phyloP scores from a whole-genome alignment of 257 asterid genomes.

The Euphrasia confusa region DNA sequence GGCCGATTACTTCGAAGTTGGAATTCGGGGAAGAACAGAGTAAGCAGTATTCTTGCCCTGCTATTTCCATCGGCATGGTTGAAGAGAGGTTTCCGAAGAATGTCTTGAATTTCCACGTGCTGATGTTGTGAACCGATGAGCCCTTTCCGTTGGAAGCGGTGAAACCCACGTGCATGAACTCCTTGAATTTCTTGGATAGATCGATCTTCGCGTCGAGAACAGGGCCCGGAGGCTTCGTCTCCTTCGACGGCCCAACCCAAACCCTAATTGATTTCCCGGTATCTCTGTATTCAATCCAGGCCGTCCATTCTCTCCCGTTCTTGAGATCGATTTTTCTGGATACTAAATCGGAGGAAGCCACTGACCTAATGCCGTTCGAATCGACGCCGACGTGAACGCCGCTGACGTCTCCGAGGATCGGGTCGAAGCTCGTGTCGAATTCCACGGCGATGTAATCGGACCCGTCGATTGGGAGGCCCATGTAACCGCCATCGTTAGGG shows the following conservation, averaged over 20 bases:
- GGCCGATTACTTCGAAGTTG: background rate
- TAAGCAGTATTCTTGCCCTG: constrained; percentile 43
- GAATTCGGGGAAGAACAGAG: constrained; percentile 41
- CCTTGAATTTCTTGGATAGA: constrained; percentile 47
- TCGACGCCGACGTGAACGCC: constrained; percentile 55
- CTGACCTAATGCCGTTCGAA: constrained; percentile 33
- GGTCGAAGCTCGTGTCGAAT: constrained; percentile 49
- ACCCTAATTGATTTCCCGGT: constrained; percentile 39
- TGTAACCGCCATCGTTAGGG: constrained; percentile 47
- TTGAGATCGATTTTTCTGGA: constrained; percentile 47
- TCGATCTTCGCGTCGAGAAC: constrained; percentile 42
- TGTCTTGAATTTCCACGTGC: constrained; percentile 53
- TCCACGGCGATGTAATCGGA: constrained; percentile 42
- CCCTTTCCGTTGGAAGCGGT: constrained; percentile 60
- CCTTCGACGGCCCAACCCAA: constrained; percentile 46
- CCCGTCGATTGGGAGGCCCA: constrained; percentile 48
- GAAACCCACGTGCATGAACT: constrained; percentile 67
- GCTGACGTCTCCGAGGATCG: constrained; percentile 32
- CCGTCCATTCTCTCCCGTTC: constrained; percentile 40
- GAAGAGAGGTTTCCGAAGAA: constrained; percentile 20
- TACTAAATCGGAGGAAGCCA: constrained; percentile 42
- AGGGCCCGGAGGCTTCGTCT: constrained; percentile 42
- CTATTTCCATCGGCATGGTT: constrained; percentile 28
- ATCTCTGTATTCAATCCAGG: constrained; percentile 56
- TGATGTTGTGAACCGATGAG: constrained; percentile 40